These are phyloP conservation scores for Hypericum androsaemum DNA, from an alignment of 345 rosid species.

Conservation along the genomic window DNA sequence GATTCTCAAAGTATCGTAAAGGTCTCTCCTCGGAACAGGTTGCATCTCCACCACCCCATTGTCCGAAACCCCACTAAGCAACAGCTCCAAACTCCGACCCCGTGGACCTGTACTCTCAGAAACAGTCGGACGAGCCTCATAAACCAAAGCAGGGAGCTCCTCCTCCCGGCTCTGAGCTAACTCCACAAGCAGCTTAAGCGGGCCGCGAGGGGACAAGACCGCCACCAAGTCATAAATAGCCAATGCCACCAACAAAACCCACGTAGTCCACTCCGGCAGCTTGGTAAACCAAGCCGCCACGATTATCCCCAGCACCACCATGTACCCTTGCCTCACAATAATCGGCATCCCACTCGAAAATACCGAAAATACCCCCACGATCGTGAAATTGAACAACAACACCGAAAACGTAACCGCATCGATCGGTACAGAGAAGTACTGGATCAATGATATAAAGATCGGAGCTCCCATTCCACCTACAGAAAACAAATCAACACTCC, in stretches of 20 bases:
- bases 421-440: slow-evolving; percentile 73
- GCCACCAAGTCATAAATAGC: slow-evolving; percentile 88
- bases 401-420: slow-evolving; percentile 67
- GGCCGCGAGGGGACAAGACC: slow-evolving; percentile 95
- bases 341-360: slow-evolving; percentile 73
- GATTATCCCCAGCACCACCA: slow-evolving; percentile 77
- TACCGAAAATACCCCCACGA: slow-evolving; percentile 73
- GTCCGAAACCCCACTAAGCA: slow-evolving; percentile 59
- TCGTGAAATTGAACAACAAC: slow-evolving; percentile 71
- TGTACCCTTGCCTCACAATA: slow-evolving; percentile 68
- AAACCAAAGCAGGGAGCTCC: slow-evolving; percentile 91
- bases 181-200: slow-evolving; percentile 83
- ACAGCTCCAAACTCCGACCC: slow-evolving; percentile 41
- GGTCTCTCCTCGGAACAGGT: slow-evolving; percentile 28
- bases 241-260: slow-evolving; percentile 77
- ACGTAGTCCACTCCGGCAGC: slow-evolving; percentile 95
- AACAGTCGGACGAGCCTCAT: slow-evolving; percentile 87
- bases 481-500: slow-evolving; percentile 7
- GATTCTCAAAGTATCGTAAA: slow-evolving; percentile 21
- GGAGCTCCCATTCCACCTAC: slow-evolving; percentile 90
- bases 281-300: slow-evolving; percentile 95
- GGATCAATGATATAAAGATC: slow-evolving; percentile 65
- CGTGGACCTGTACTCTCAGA: slow-evolving; percentile 28
- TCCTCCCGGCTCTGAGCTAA: slow-evolving; percentile 82
- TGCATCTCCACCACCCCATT: slow-evolving; percentile 76